phyloP scores from a whole-genome alignment of 768 basidiomycete genomes.

The Calocybe cyanea region DNA sequence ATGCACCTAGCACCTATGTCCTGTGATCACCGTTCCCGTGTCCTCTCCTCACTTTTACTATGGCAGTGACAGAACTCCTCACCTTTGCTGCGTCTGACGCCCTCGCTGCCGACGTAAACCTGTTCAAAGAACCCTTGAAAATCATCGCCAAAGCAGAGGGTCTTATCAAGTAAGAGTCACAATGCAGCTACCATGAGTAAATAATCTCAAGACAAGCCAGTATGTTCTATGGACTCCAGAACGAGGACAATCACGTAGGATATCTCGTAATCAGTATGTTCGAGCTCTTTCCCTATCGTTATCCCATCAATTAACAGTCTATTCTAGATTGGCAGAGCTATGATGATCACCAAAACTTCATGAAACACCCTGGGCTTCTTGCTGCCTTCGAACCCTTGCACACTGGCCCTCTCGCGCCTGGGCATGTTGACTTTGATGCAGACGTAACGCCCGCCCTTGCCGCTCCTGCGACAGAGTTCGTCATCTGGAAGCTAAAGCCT shows the following conservation, averaged over 20 bases:
- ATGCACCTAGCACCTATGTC: neutral
- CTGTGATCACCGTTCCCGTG: neutral
- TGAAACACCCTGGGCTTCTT: neutral
- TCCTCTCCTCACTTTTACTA: neutral
- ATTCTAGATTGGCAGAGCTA: conserved; percentile 12
- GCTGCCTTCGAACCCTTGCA: neutral
- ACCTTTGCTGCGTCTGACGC: conserved; percentile 11
- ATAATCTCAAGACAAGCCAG: conserved; percentile 1
- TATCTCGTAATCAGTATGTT: conserved; percentile 12
- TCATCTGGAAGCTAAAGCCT: neutral
- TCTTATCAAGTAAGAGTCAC: conserved; percentile 7
- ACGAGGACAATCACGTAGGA: conserved; percentile 8
- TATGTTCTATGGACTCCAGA: conserved; percentile 11
- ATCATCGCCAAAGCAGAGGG: conserved; percentile 8
- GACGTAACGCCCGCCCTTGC: neutral
- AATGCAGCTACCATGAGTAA: neutral
- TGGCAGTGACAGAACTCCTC: conserved; percentile 12
- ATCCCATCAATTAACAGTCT: neutral
- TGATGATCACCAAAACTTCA: conserved; percentile 7
- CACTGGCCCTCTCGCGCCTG: conserved; percentile 1
- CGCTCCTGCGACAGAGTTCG: conserved; percentile 7
- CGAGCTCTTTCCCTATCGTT: neutral
- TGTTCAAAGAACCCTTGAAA: conserved; percentile 7
- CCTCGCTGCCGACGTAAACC: conserved; percentile 4
- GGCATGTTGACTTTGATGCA: conserved; percentile 10